Conservation (phyloP, 345 rosid genomes). For the Tarenaya hassleriana region DNA sequence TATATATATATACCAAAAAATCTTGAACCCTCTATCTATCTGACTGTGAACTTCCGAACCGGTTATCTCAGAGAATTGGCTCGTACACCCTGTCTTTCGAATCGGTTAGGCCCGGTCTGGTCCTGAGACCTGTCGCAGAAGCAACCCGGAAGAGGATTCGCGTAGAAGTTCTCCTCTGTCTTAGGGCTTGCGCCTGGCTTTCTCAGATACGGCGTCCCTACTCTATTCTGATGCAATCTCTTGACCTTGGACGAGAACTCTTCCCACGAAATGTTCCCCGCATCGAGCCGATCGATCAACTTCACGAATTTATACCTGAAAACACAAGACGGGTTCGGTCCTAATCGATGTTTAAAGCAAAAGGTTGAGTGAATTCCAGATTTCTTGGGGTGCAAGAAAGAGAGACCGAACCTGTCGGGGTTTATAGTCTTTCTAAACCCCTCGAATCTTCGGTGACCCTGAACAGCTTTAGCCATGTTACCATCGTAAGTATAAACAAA, state of each 20-base stretch:
- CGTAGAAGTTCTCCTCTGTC: no score
- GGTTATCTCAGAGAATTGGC: conserved; percentile 30
- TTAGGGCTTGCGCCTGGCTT: no score
- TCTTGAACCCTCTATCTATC: background rate
- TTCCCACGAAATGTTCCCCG: conserved; percentile 30
- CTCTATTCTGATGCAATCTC: conserved; percentile 32
- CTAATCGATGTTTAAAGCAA: background rate
- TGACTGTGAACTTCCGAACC: no score
- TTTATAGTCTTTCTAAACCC: conserved; percentile 52
- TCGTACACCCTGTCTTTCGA: conserved; percentile 26
- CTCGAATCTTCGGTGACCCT: conserved; percentile 60
- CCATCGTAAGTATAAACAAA: conserved; percentile 63
- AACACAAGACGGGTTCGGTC: background rate
- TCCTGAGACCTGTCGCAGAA: background rate
- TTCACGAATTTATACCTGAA: conserved; percentile 39
- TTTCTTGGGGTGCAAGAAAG: background rate
- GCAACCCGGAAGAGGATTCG: no score
- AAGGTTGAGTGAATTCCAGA: background rate
- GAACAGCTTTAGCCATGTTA: conserved; percentile 77
- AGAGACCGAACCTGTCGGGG: conserved; percentile 45
- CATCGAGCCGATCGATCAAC: conserved; percentile 38
- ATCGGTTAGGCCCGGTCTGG: conserved; percentile 23
- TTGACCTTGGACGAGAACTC: conserved; percentile 27
- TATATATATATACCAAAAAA: background rate
- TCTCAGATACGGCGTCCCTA: no score